A percentile compares a stretch with the other conserved stretches of the same genome.
phyloP scores from a whole-genome alignment of 75 land plant genomes.

The Adiantum capillusveneris region DNA sequence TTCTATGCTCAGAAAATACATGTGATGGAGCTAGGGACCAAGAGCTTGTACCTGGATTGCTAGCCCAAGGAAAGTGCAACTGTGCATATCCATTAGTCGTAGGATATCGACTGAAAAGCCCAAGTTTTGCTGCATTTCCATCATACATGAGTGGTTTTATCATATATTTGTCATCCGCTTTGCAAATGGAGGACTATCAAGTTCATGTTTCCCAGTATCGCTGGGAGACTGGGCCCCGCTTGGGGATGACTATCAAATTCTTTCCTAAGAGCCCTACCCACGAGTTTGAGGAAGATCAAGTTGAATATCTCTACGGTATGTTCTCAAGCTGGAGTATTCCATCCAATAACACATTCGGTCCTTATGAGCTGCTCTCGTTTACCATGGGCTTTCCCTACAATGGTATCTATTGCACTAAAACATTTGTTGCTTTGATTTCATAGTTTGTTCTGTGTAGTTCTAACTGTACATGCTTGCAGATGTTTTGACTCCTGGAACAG shows the following conservation, averaged over 20 bases:
- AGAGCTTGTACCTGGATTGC: background rate
- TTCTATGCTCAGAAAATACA: background rate
- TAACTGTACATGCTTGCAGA: too few relatives aligned
- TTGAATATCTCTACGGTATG: conserved; percentile 31
- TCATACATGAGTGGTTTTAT: conserved; percentile 35
- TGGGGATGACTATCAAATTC: conserved; percentile 59
- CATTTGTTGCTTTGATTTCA: too few relatives aligned
- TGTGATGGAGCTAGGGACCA: background rate
- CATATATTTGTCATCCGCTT: conserved; percentile 26
- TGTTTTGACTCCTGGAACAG: too few relatives aligned
- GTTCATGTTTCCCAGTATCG: conserved; percentile 35
- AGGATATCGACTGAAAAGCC: conserved; percentile 71
- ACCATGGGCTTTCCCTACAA: conserved; percentile 24
- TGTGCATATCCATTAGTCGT: conserved; percentile 66
- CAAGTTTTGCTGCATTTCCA: conserved; percentile 57
- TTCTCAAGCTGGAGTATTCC: conserved; percentile 58
- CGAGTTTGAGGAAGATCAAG: conserved; percentile 48
- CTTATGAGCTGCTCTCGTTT: conserved; percentile 76
- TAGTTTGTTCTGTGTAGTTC: too few relatives aligned
- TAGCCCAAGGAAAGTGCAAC: conserved; percentile 34
- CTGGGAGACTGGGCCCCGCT: conserved; percentile 77
- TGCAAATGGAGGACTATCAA: conserved; percentile 37
- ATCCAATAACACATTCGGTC: conserved; percentile 55
- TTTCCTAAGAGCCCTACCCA: conserved; percentile 29
- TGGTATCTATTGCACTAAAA: too few relatives aligned